Evolutionary conservation across 495 filamentous ascomycete genomes (phyloP), one percentile per base, ranked within the genome.

Genomic region (Aspergillus sparsus): DNA sequence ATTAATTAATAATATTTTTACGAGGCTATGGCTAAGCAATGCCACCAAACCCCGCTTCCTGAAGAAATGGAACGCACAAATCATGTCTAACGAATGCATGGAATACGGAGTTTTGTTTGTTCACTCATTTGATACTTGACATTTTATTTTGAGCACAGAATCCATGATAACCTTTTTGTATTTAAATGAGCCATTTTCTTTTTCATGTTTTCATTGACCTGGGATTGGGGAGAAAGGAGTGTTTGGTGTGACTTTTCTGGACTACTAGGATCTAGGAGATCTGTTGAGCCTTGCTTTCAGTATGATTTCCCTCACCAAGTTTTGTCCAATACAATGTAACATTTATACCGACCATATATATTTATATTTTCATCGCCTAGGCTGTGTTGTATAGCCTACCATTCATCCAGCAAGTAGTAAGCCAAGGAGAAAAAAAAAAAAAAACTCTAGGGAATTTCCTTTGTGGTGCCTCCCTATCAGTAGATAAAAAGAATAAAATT

Each of bases 11-110:
- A 27, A 27, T 27, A 27, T 27, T 27, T 27, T 1, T 27, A 27
- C 21, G 49, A n/a, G 49, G 54, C 39, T 44, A 33, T 36, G 45
- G 21, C 50, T 36, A 35, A 44, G 42, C 57, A 57, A 15, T 34
- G 41, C 55, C 41, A 41, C 49, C 36, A 41, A 35, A 58, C 34
- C 45, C 57, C 60, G 55, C 57, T 44, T 56, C 59, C 62, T 57
- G 60, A 10, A 35, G 32, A 57, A 61, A 53, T 51, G 55, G 53
- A 42, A 55, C 55, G 58, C 21, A 6, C 9, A 57, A 39, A 58
- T 65, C 61, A 76, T 63, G 71, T 72, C 55, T 76, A 71, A 77
- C 60, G 75, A 78, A 71, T 78, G 74, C 75, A 78, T 78, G 68
- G 62, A 68, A 62, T 60, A 58, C 65, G 75, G 75, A 75, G 75